These are phyloP conservation scores for Penicillium chermesinum DNA, from an alignment of 495 filamentous ascomycete species.

Conservation along the genomic window DNA sequence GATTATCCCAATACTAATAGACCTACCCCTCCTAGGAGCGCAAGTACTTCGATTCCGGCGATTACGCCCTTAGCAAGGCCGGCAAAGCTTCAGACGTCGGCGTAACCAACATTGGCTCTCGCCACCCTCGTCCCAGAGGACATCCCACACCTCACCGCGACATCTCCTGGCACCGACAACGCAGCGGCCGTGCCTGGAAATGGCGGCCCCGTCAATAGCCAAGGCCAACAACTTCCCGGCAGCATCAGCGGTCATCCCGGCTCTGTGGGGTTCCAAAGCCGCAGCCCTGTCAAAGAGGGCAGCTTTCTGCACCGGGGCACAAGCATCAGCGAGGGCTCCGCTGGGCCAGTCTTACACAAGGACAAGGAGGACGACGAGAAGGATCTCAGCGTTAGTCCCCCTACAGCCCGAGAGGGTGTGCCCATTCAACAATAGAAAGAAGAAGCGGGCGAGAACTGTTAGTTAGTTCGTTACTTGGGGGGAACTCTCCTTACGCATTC, in stretches of 20 bases:
- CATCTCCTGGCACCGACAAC: conserved; percentile 56
- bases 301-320: conserved; percentile 75
- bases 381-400: conserved; percentile 43
- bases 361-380: conserved; percentile 27
- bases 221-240: conserved; percentile 40
- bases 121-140: conserved; percentile 92
- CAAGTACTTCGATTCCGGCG: conserved; percentile 98
- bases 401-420: conserved; percentile 49
- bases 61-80: conserved; percentile 97
- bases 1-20: conserved; percentile 1
- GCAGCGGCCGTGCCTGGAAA: conserved; percentile 28
- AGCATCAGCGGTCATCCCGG: conserved; percentile 44
- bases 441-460: not conserved
- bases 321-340: conserved; percentile 62
- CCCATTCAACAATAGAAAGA: conserved; percentile 50
- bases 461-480: conserved; percentile 7
- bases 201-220: conserved; percentile 40
- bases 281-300: conserved; percentile 81
- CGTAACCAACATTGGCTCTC: conserved; percentile 85
- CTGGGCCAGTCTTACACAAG: conserved; percentile 24
- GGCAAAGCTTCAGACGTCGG: conserved; percentile 94
- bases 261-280: conserved; percentile 51
- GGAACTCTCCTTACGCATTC: conserved; percentile 4
- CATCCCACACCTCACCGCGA: conserved; percentile 85
- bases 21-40: conserved; percentile 58